Evolutionary conservation across 2,329 filamentous ascomycete genomes (phyloP).

Genomic region (Cucurbitaria berberidis): DNA sequence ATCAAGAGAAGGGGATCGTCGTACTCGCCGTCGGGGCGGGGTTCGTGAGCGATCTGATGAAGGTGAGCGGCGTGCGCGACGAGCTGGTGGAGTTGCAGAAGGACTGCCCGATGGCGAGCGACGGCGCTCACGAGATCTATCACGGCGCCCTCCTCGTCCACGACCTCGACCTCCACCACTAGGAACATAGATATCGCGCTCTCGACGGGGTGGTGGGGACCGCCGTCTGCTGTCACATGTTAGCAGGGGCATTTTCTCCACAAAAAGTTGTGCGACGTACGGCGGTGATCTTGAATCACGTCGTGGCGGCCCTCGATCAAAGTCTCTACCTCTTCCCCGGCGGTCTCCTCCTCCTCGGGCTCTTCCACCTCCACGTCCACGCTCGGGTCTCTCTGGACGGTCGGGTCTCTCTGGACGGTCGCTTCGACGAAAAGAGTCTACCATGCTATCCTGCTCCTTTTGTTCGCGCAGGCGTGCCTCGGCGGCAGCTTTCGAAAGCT

Average conservation of each 20-base stretch:
- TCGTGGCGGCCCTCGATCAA: conserved; percentile 55
- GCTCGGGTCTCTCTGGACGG: conserved; percentile 53
- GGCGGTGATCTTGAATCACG: conserved; percentile 60
- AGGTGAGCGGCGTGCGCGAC: conserved; percentile 34
- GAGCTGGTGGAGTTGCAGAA: conserved; percentile 34
- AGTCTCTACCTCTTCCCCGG: conserved; percentile 50
- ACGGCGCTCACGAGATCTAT: conserved; percentile 40
- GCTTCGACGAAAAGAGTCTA: conserved; percentile 70
- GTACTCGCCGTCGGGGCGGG: conserved; percentile 42
- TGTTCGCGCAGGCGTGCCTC: conserved; percentile 74
- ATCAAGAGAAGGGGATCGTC: conserved; percentile 44
- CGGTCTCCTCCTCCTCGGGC: conserved; percentile 56
- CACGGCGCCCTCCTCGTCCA: conserved; percentile 46
- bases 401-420: conserved; percentile 62
- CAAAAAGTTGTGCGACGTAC: conserved; percentile 23
- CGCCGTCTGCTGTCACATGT: conserved; percentile 52
- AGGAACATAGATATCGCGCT: conserved; percentile 65
- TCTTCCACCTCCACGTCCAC: conserved; percentile 53
- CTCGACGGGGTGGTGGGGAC: conserved; percentile 56
- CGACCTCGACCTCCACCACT: conserved; percentile 46
- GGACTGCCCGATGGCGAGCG: conserved; percentile 42
- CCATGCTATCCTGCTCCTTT: conserved; percentile 65
- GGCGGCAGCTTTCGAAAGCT: conserved; percentile 82
- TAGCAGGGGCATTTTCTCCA: conserved; percentile 9
- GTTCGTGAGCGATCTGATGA: conserved; percentile 50